A percentile compares a stretch with the other conserved stretches of the same genome.
These are phyloP conservation scores for Colletotrichum euphorbiae DNA, from an alignment of 2,329 filamentous ascomycete species.

Conservation along the genomic window DNA sequence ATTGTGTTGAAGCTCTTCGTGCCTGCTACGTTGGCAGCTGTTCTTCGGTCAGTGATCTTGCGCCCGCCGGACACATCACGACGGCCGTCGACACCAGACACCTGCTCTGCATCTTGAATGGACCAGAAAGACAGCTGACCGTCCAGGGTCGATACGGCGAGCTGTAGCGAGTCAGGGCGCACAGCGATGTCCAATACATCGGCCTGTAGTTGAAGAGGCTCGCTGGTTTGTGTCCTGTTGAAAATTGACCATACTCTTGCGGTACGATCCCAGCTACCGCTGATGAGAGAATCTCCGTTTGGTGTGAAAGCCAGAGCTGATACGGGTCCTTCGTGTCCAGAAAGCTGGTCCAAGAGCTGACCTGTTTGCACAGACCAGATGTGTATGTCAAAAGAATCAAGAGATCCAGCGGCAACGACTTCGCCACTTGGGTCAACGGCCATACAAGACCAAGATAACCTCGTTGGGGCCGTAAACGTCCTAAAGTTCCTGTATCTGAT, in stretches of 20 bases:
- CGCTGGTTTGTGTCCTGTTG: constrained; percentile 90
- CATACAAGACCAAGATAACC: constrained; percentile 91
- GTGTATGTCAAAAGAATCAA: constrained; percentile 97
- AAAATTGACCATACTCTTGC: constrained; percentile 98
- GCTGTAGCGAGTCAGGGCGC: constrained; percentile 88
- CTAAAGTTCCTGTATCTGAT: constrained; percentile 97
- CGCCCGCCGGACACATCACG: constrained; percentile 94
- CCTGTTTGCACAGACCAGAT: constrained; percentile 99
- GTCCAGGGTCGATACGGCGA: constrained; percentile 92
- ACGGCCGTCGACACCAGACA: constrained; percentile 87
- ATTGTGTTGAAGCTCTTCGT: constrained; percentile 93
- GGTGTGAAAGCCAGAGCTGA: constrained; percentile 90
- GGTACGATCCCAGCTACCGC: constrained; percentile 96
- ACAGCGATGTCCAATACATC: constrained; percentile 90
- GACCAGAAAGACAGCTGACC: constrained; percentile 97
- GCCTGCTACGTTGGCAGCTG: constrained; percentile 88
- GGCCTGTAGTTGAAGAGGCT: constrained; percentile 90
- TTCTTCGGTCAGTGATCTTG: constrained; percentile 86
- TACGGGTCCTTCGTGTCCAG: constrained; percentile 94
- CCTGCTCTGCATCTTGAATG: constrained; percentile 86
- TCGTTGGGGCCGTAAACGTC: constrained; percentile 93
- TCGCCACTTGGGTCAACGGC: constrained; percentile 98
- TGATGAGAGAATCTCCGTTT: constrained; percentile 84
- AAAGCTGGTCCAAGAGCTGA: constrained; percentile 88
- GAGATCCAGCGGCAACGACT: constrained; percentile 92